Evolutionary conservation across 768 basidiomycete genomes (phyloP).

Genomic region (Kwoniella sp.): DNA sequence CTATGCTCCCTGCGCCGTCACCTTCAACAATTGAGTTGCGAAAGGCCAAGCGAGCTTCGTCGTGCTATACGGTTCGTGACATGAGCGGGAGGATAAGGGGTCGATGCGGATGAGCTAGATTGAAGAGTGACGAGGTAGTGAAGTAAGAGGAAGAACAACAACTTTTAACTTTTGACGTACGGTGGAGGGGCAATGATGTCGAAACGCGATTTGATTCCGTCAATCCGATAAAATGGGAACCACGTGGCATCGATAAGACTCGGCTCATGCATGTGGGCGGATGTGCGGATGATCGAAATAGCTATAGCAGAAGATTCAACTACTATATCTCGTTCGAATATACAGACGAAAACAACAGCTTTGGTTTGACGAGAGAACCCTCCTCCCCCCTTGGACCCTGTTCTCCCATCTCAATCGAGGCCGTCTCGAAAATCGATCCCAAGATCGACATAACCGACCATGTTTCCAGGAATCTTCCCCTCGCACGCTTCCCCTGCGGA

Average conservation of each 20-base stretch:
- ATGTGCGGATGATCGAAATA: neutral
- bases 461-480: constrained; percentile 14
- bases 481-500: neutral
- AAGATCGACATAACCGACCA: too few relatives aligned
- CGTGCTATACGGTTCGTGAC: neutral
- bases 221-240: neutral
- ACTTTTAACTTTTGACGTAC: neutral
- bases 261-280: neutral
- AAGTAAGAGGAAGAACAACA: constrained; percentile 5
- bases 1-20: too few relatives aligned
- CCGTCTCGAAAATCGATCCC: too few relatives aligned
- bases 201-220: constrained; percentile 10
- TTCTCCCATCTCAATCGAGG: too few relatives aligned
- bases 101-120: neutral
- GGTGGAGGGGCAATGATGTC: neutral
- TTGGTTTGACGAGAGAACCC: too few relatives aligned
- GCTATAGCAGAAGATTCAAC: too few relatives aligned
- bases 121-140: neutral
- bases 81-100: neutral
- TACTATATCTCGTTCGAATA: too few relatives aligned
- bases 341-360: too few relatives aligned
- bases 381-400: too few relatives aligned
- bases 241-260: neutral
- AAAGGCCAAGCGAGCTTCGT: too few relatives aligned
- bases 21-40: too few relatives aligned